phyloP scores from a whole-genome alignment of 331 rosid species.

The Pyrus hybrid region DNA sequence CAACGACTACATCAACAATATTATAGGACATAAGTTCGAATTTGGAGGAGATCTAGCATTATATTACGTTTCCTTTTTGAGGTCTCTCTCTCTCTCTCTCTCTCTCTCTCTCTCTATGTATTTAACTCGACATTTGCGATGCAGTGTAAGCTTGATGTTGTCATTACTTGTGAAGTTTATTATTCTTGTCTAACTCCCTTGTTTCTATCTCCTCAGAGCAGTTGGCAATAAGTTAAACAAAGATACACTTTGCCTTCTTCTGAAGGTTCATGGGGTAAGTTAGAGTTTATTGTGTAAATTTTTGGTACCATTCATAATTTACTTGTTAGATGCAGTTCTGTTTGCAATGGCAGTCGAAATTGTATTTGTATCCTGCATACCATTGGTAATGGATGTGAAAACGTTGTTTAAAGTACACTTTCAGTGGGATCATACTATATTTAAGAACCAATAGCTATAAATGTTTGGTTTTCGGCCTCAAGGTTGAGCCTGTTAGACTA shows the following conservation, averaged over 20 bases:
- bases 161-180: background rate
- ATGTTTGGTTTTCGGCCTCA: background rate
- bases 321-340: background rate
- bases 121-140: background rate
- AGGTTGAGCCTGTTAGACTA: background rate
- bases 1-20: conserved; percentile 65
- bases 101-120: conserved; percentile 15
- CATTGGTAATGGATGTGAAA: background rate
- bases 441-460: background rate
- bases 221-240: conserved; percentile 57
- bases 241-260: conserved; percentile 76
- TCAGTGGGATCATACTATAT: background rate
- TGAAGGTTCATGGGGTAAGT: conserved; percentile 73
- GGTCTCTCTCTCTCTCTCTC: conserved; percentile 39
- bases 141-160: background rate
- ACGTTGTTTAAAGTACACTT: background rate
- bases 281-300: background rate
- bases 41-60: conserved; percentile 68
- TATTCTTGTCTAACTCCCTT: conserved; percentile 3
- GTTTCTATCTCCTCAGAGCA: conserved; percentile 49
- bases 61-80: conserved; percentile 75
- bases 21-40: conserved; percentile 50
- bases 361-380: background rate
- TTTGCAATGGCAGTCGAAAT: no score
- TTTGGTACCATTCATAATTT: background rate